Evolutionary conservation across 495 filamentous ascomycete genomes (phyloP).

Genomic region (Penicillium pulvis): DNA sequence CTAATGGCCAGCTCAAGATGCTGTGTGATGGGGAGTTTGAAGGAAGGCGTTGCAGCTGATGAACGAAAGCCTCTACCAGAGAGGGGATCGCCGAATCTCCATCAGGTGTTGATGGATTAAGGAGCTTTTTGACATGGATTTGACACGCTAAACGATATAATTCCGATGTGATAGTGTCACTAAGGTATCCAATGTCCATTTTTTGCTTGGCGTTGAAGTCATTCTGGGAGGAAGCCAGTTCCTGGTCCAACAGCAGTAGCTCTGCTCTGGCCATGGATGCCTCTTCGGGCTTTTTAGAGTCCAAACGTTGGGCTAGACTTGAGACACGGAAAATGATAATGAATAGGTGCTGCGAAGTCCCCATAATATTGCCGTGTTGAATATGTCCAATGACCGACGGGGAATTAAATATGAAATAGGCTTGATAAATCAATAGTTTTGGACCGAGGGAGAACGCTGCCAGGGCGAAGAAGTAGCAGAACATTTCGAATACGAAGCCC

Average conservation of each 20-base stretch:
- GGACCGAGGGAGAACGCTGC: conserved; percentile 18
- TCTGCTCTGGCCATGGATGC: neutral
- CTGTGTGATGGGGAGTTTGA: conserved; percentile 13
- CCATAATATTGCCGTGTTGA: conserved; percentile 10
- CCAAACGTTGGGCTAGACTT: neutral
- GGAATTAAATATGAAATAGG: conserved; percentile 11
- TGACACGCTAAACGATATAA: conserved; percentile 20
- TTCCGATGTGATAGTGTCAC: conserved; percentile 15
- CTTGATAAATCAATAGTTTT: conserved; percentile 8
- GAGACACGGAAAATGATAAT: conserved; percentile 15
- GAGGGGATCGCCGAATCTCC: neutral
- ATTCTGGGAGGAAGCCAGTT: neutral
- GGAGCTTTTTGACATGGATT: conserved; percentile 12
- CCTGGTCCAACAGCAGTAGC: conserved; percentile 7
- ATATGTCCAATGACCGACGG: conserved; percentile 5
- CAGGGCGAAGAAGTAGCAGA: conserved; percentile 26
- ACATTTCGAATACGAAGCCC: conserved; percentile 18
- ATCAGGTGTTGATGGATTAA: neutral
- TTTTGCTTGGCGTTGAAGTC: neutral
- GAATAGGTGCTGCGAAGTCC: conserved; percentile 17
- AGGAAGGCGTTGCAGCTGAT: conserved; percentile 10
- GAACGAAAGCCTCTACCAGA: conserved; percentile 14
- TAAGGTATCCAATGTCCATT: conserved; percentile 1
- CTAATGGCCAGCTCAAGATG: conserved; percentile 26
- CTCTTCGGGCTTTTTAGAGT: neutral